These are phyloP conservation scores for Microsporum audouinii DNA, from an alignment of 2,329 filamentous ascomycete genomes.

Conservation along the genomic window DNA sequence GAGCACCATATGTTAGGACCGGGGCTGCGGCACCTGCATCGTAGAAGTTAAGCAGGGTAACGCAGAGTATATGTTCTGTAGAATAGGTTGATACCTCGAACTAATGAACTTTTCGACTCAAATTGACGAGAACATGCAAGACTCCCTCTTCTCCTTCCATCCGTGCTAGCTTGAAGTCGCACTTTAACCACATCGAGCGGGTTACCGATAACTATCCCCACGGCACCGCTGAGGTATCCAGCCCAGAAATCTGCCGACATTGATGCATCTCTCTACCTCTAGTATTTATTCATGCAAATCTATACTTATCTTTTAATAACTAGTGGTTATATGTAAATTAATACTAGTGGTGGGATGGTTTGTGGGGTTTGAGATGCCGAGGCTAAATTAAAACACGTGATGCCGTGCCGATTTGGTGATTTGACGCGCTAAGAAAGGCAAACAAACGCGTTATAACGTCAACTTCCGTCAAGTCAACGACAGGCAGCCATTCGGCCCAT, in stretches of 20 bases:
- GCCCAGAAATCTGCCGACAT: constrained; percentile 93
- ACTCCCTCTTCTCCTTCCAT: constrained; percentile 6
- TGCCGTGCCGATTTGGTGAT: constrained; percentile 16
- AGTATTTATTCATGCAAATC: background rate
- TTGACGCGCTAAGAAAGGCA: constrained; percentile 7
- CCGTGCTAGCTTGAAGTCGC: constrained; percentile 55
- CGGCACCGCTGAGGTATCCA: constrained; percentile 75
- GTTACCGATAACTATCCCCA: constrained; percentile 80
- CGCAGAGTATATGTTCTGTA: background rate
- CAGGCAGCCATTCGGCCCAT: background rate
- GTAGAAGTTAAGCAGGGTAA: background rate
- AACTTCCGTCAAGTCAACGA: background rate
- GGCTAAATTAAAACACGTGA: constrained; percentile 15
- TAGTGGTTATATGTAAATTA: background rate
- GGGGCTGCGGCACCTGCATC: constrained; percentile 63
- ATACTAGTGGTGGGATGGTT: background rate
- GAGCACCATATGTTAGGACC: constrained; percentile 75
- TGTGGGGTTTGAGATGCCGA: background rate
- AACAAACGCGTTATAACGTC: background rate
- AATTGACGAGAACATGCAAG: constrained; percentile 22
- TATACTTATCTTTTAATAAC: background rate
- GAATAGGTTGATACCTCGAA: constrained; percentile 26
- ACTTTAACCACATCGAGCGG: constrained; percentile 73
- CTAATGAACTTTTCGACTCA: constrained; percentile 26
- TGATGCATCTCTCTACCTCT: constrained; percentile 2